Percentiles rank a stretch among this genome's conserved stretches.
Evolutionary conservation across 768 basidiomycete species (phyloP).

Genomic region (Tylopilus rubrobrunneus): DNA sequence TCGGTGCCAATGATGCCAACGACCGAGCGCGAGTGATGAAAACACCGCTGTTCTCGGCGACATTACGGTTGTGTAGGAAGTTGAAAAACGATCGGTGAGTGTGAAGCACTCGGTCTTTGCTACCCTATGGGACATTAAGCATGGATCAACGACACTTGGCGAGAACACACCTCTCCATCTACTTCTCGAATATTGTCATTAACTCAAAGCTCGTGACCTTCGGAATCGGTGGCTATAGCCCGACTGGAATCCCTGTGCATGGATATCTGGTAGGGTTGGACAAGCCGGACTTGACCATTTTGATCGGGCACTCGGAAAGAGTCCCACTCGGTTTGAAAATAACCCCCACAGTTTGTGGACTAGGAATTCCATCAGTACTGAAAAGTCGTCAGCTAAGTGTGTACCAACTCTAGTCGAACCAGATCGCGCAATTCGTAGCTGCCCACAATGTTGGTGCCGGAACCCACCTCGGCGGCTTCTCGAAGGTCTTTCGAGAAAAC

Average conservation of each 20-base stretch:
- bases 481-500: constrained; percentile 97
- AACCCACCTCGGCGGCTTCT: constrained; percentile 96
- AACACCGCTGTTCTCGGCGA: constrained; percentile 87
- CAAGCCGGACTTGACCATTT: constrained; percentile 80
- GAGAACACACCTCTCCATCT: constrained; percentile 70
- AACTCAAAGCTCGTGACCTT: constrained; percentile 80
- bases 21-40: constrained; percentile 88
- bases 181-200: constrained; percentile 93
- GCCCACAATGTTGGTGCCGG: constrained; percentile 82
- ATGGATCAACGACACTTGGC: not conserved
- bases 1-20: constrained; percentile 82
- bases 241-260: constrained; percentile 79
- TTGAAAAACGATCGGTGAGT: constrained; percentile 93
- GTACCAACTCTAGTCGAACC: constrained; percentile 89
- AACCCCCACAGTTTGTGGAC: constrained; percentile 90
- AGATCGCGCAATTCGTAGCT: constrained; percentile 96
- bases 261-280: constrained; percentile 92
- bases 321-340: constrained; percentile 95
- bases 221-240: constrained; percentile 85
- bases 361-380: constrained; percentile 31
- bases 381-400: not conserved
- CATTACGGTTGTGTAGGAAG: constrained; percentile 91
- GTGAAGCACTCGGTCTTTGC: constrained; percentile 88
- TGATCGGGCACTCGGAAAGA: constrained; percentile 96
- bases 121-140: constrained; percentile 43